Percentiles rank a stretch among this genome's conserved stretches.
phyloP scores from a whole-genome alignment of 306 rosid genomes.

The Delonix regia region DNA sequence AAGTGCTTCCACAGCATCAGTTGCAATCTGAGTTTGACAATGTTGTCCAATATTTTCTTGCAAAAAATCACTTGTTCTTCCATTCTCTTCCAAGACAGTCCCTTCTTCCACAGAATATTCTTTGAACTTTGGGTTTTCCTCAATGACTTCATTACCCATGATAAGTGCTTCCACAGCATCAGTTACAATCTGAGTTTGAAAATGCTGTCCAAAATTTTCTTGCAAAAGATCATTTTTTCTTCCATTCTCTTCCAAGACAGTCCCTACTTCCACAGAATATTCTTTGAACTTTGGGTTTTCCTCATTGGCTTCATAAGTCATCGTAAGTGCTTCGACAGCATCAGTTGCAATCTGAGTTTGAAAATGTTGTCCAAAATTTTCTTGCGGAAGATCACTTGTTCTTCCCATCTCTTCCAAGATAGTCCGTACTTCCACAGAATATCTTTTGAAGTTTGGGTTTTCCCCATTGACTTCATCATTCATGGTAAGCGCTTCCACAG shows the following conservation, averaged over 20 bases:
- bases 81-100: background rate
- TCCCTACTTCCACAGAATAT: background rate
- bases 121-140: background rate
- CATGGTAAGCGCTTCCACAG: background rate
- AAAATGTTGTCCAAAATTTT: background rate
- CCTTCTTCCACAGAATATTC: background rate
- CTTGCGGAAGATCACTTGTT: background rate
- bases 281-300: background rate
- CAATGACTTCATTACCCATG: background rate
- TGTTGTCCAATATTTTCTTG: background rate
- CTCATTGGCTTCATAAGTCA: background rate
- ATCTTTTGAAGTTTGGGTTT: background rate
- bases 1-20: background rate
- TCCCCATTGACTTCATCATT: background rate
- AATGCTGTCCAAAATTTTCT: background rate
- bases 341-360: too few species aligned
- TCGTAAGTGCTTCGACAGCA: background rate
- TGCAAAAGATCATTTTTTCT: background rate
- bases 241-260: background rate
- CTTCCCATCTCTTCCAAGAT: background rate
- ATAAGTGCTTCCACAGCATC: background rate
- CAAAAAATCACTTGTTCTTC: background rate
- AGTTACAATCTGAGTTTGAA: too few species aligned
- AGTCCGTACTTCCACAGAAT: background rate
- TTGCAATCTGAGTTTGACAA: background rate